phyloP scores from a whole-genome alignment of 2,329 filamentous ascomycete genomes.

The Aspergillus sp. region DNA sequence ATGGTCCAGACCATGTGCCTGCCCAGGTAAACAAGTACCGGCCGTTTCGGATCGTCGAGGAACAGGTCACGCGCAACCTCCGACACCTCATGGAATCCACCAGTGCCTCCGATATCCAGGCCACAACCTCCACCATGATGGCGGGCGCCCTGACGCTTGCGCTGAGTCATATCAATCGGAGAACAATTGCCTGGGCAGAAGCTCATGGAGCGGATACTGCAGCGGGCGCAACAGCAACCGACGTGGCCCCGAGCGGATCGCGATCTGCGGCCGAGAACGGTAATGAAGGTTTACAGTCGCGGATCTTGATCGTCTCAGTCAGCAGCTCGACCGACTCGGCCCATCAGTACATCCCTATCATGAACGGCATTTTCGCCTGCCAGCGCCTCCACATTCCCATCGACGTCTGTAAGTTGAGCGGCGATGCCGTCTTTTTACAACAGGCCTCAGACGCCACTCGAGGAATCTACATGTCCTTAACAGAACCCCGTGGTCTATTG shows the following conservation, averaged over 20 bases:
- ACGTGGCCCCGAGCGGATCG: slow-evolving; percentile 23
- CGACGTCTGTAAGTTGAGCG: slow-evolving; percentile 82
- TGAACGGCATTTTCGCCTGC: slow-evolving; percentile 97
- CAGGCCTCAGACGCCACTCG: slow-evolving; percentile 75
- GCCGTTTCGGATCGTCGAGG: slow-evolving; percentile 82
- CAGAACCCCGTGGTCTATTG: slow-evolving; percentile 65
- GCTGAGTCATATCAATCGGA: slow-evolving; percentile 85
- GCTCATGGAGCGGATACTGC: slow-evolving; percentile 45
- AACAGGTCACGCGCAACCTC: slow-evolving; percentile 70
- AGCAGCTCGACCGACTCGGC: slow-evolving; percentile 84
- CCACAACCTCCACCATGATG: slow-evolving; percentile 74
- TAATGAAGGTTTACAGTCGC: slow-evolving; percentile 58
- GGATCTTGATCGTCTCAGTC: slow-evolving; percentile 86
- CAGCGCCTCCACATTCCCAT: slow-evolving; percentile 84
- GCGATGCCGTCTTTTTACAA: slow-evolving; percentile 86
- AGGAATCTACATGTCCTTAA: slow-evolving; percentile 64
- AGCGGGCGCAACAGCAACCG: slow-evolving; percentile 32
- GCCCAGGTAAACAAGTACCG: slow-evolving; percentile 81
- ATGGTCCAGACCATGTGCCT: slow-evolving; percentile 24
- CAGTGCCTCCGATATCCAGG: slow-evolving; percentile 53
- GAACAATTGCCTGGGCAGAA: slow-evolving; percentile 60
- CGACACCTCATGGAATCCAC: slow-evolving; percentile 68
- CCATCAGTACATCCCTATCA: slow-evolving; percentile 91
- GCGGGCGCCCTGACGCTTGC: slow-evolving; percentile 88
- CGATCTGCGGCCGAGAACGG: slow-evolving; percentile 17